Evolutionary conservation across 768 basidiomycete genomes (phyloP).

Genomic region (Tylopilus intermedius): DNA sequence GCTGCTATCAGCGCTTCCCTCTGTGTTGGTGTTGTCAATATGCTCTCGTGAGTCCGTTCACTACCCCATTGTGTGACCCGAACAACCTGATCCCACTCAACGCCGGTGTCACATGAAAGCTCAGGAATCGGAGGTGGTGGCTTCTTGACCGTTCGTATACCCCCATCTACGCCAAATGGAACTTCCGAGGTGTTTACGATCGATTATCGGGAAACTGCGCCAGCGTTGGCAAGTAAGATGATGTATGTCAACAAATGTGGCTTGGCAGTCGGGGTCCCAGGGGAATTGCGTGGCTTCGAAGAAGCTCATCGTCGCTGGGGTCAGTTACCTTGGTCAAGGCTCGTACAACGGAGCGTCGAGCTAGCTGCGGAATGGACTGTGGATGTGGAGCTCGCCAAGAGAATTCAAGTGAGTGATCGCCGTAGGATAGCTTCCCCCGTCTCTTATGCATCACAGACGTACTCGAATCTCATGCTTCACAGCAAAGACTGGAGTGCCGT

Average conservation of each 20-base stretch:
- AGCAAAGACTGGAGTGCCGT: conserved; percentile 75
- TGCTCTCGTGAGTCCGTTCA: conserved; percentile 67
- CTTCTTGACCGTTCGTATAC: conserved; percentile 78
- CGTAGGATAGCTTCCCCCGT: background rate
- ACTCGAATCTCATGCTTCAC: conserved; percentile 52
- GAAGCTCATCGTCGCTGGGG: conserved; percentile 85
- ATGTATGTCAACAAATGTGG: conserved; percentile 80
- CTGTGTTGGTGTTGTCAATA: conserved; percentile 80
- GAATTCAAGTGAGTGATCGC: conserved; percentile 54
- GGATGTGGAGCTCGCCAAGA: conserved; percentile 65
- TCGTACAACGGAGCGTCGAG: conserved; percentile 70
- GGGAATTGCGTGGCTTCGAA: conserved; percentile 83
- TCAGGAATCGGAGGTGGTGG: conserved; percentile 88
- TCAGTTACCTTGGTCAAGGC: conserved; percentile 65
- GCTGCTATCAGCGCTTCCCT: conserved; percentile 75
- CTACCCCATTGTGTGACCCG: background rate
- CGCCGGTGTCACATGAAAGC: conserved; percentile 29
- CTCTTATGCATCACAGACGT: conserved; percentile 32
- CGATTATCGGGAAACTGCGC: conserved; percentile 88
- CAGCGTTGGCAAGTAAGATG: conserved; percentile 60
- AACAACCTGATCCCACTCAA: conserved; percentile 1
- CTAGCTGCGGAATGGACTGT: conserved; percentile 81
- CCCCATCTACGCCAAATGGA: conserved; percentile 40
- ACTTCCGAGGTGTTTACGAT: conserved; percentile 64
- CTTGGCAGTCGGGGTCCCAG: conserved; percentile 83